Evolutionary conservation across 768 basidiomycete species (phyloP).

Genomic region (Cystofilobasidium capitatum): DNA sequence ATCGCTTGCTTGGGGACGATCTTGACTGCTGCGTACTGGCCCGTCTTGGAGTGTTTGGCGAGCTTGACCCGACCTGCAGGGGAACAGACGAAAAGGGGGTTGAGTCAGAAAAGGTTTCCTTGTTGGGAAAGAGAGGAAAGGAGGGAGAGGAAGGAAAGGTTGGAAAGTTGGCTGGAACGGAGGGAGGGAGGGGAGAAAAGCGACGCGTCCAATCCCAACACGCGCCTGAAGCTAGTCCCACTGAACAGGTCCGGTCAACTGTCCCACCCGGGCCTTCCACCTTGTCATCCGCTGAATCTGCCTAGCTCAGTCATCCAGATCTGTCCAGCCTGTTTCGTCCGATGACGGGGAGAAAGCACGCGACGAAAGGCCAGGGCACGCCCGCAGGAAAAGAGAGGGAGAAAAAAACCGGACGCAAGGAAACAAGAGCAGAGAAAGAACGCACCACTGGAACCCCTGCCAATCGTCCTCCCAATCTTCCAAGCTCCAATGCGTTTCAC

Average conservation of each 20-base stretch:
- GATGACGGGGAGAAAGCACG: too few relatives aligned
- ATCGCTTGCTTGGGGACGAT: constrained; percentile 71
- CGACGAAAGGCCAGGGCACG: not conserved
- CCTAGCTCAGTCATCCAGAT: too few relatives aligned
- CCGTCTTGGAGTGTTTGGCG: constrained; percentile 76
- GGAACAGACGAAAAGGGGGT: not conserved
- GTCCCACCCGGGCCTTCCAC: too few relatives aligned
- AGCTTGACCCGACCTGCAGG: constrained; percentile 73
- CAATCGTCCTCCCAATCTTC: constrained; percentile 77
- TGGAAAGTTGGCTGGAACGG: not conserved
- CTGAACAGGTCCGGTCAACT: too few relatives aligned
- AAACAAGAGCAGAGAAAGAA: not conserved
- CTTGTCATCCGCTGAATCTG: too few relatives aligned
- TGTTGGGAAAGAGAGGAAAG: not conserved
- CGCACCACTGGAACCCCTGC: constrained; percentile 67
- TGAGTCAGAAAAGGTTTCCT: not conserved
- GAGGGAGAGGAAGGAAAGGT: not conserved
- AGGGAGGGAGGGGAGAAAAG: not conserved
- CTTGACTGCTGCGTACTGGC: constrained; percentile 85
- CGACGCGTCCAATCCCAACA: not conserved
- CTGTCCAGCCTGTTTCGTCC: not conserved
- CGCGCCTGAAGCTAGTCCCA: not conserved
- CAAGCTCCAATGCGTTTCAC: constrained; percentile 57
- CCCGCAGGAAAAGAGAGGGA: not conserved
- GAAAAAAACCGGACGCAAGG: not conserved